A percentile compares a stretch with the other conserved stretches of the same genome.
Conservation (phyloP, 805 yeast genomes). For the Priceomyces fermenticarens region DNA sequence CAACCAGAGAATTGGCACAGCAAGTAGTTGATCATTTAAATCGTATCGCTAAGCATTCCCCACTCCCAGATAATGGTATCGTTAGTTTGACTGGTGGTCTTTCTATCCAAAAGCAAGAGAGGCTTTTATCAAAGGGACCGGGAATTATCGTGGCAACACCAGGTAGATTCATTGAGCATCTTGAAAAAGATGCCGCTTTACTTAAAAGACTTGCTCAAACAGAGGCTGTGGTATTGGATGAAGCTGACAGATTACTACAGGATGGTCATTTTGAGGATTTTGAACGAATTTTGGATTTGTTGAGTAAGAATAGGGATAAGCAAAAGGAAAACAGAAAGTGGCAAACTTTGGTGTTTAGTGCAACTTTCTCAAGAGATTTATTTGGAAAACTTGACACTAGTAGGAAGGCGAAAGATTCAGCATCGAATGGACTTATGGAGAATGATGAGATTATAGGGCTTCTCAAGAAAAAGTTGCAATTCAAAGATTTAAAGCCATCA, state of each 20-base stretch:
- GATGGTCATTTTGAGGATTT: slow-evolving; percentile 96
- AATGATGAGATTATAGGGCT: slow-evolving; percentile 62
- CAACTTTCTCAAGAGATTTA: slow-evolving; percentile 82
- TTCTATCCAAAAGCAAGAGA: slow-evolving; percentile 88
- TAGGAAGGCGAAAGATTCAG: slow-evolving; percentile 18
- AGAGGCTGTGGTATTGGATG: slow-evolving; percentile 73
- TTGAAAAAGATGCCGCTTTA: slow-evolving; percentile 56
- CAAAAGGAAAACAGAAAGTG: slow-evolving; percentile 34
- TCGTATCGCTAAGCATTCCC: slow-evolving; percentile 49
- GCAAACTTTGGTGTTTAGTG: slow-evolving; percentile 93
- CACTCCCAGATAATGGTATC: slow-evolving; percentile 53
- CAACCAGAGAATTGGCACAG: slow-evolving; percentile 94
- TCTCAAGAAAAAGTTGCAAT: slow-evolving; percentile 65
- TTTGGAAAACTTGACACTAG: slow-evolving; percentile 65
- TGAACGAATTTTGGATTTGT: slow-evolving; percentile 66
- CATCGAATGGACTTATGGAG: slow-evolving; percentile 36
- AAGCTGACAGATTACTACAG: slow-evolving; percentile 91
- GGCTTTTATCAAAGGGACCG: slow-evolving; percentile 71
- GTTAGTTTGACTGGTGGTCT: slow-evolving; percentile 91
- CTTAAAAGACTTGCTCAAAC: slow-evolving; percentile 41
- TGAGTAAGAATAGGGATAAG: slow-evolving; percentile 50
- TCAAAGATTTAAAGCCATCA: slow-evolving; percentile 62
- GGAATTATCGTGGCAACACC: slow-evolving; percentile 91
- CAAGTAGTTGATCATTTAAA: slow-evolving; percentile 85
- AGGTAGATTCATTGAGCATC: slow-evolving; percentile 82